Evolutionary conservation across 108 stramenopile species (phyloP).

Genomic region (Nitzschia sp.): DNA sequence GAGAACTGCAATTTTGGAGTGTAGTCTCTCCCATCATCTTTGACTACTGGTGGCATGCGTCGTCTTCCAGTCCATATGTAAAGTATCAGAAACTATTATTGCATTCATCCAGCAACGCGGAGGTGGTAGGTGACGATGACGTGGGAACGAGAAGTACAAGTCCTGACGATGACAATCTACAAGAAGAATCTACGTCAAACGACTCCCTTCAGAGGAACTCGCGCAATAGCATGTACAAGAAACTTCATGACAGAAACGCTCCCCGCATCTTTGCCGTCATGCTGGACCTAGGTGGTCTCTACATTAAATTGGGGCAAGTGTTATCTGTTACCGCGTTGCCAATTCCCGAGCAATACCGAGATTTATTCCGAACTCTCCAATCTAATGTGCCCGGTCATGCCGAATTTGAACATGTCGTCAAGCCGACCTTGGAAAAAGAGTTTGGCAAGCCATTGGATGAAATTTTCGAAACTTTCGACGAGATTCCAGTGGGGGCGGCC

Average conservation of each 20-base stretch:
- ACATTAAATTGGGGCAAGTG: slow-evolving; percentile 93
- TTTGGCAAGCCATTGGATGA: slow-evolving; percentile 61
- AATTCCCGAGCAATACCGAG: slow-evolving; percentile 67
- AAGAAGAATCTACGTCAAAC: slow-evolving; percentile 12
- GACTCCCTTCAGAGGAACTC: neutral
- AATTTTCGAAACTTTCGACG: slow-evolving; percentile 80
- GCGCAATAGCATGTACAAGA: slow-evolving; percentile 11
- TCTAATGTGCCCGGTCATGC: slow-evolving; percentile 76
- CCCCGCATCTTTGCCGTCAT: slow-evolving; percentile 67
- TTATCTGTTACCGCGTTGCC: slow-evolving; percentile 78
- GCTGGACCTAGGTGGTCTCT: slow-evolving; percentile 86
- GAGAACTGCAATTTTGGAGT: slow-evolving; percentile 66
- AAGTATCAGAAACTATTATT: slow-evolving; percentile 28
- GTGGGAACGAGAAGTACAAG: neutral
- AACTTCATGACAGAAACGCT: slow-evolving; percentile 63
- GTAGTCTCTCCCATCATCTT: slow-evolving; percentile 57
- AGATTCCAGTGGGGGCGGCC: slow-evolving; percentile 87
- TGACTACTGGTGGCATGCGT: slow-evolving; percentile 65
- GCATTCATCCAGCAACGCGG: neutral
- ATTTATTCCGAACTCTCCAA: slow-evolving; percentile 70
- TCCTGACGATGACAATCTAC: slow-evolving; percentile 8
- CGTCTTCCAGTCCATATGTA: slow-evolving; percentile 56
- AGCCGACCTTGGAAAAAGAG: slow-evolving; percentile 64
- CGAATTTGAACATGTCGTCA: slow-evolving; percentile 67
- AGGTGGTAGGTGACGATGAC: no score